Conservation (phyloP, 148 eudicot genomes). For the Salicornia ramosissima region DNA sequence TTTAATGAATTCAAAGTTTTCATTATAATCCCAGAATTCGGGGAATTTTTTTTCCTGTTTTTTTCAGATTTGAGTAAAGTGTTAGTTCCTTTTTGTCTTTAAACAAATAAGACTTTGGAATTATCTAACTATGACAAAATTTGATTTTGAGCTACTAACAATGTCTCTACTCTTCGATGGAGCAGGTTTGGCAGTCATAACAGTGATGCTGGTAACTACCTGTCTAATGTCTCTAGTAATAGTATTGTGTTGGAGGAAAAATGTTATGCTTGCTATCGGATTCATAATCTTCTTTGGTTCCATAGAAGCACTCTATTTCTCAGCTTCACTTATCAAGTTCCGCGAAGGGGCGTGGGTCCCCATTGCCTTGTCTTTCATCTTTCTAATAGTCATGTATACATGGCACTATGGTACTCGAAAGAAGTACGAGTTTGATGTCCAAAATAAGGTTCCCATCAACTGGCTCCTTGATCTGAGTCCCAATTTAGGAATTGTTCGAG, state of each 20-base stretch:
- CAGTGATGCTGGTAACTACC: constrained; percentile 94
- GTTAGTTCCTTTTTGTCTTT: not conserved
- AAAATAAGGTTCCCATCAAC: constrained; percentile 85
- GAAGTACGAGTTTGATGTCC: constrained; percentile 85
- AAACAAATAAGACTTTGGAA: too few species aligned
- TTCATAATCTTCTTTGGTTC: constrained; percentile 85
- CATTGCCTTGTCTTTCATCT: constrained; percentile 66
- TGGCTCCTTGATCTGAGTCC: constrained; percentile 91
- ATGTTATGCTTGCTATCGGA: constrained; percentile 46
- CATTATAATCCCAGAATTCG: not conserved
- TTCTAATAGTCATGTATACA: constrained; percentile 58
- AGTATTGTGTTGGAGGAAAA: constrained; percentile 78
- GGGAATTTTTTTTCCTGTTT: too few species aligned
- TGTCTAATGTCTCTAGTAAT: constrained; percentile 97
- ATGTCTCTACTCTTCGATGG: constrained; percentile 7
- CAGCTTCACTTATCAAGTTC: constrained; percentile 91
- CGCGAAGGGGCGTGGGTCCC: constrained; percentile 98
- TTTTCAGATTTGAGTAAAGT: not conserved
- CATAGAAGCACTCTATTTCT: constrained; percentile 88
- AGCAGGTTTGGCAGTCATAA: constrained; percentile 87
- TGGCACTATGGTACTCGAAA: constrained; percentile 94
- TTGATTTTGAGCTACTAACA: not conserved
- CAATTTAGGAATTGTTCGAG: constrained; percentile 77
- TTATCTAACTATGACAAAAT: too few species aligned
- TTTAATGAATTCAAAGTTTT: not conserved